Evolutionary conservation across 352 stramenopile genomes (phyloP).

Genomic region (Globisporangium yorkense): DNA sequence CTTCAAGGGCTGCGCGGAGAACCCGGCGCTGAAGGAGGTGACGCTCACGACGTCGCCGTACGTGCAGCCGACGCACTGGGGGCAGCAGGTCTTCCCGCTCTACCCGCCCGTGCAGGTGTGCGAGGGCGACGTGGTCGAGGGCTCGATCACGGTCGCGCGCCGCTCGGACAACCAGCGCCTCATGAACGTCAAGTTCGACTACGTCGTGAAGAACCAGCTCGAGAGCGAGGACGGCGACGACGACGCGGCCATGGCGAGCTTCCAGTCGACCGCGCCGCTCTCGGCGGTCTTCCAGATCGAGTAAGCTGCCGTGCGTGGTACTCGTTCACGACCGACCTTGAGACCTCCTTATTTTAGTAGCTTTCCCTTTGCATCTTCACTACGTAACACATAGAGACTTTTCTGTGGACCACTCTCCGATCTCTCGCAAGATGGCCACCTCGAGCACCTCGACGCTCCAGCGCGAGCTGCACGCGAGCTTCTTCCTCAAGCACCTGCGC

Average conservation of each 20-base stretch:
- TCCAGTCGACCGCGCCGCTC: conserved; percentile 34
- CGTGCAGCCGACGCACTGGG: conserved; percentile 86
- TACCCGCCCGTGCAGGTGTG: conserved; percentile 82
- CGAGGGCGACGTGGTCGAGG: conserved; percentile 68
- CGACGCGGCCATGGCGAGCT: conserved; percentile 11
- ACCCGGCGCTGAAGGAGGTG: conserved; percentile 71
- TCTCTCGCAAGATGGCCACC: neutral
- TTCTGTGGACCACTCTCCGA: neutral
- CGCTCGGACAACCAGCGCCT: conserved; percentile 83
- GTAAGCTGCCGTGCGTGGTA: conserved; percentile 25
- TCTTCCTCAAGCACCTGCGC: conserved; percentile 78
- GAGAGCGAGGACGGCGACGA: conserved; percentile 35
- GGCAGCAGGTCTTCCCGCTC: conserved; percentile 82
- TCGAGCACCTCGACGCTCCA: conserved; percentile 34
- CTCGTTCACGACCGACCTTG: too few relatives aligned
- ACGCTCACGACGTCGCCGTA: conserved; percentile 90
- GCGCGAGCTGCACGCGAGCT: conserved; percentile 67
- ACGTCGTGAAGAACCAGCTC: conserved; percentile 48
- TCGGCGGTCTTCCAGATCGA: conserved; percentile 82
- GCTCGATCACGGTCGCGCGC: conserved; percentile 66
- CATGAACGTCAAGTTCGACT: conserved; percentile 88
- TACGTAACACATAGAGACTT: neutral
- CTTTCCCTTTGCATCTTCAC: neutral
- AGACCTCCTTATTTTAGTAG: neutral
- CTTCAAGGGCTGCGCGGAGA: conserved; percentile 90